Evolutionary conservation across 805 yeast species (phyloP), one percentile per base, ranked within the genome.

Genomic region (Dipodascus albidus): DNA sequence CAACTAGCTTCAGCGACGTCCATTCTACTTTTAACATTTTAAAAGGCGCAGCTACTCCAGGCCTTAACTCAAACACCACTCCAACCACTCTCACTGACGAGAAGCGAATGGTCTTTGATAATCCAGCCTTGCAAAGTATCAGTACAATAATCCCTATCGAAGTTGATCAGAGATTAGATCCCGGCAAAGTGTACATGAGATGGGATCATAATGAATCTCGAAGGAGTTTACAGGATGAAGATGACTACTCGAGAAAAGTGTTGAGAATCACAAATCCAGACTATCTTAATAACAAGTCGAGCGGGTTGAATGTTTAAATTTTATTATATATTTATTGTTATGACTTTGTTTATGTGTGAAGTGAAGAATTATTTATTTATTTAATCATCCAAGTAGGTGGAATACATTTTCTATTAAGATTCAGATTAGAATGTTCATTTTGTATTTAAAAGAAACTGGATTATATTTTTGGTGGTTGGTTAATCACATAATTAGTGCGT

Each of bases 131-230:
- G 48, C 62, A 62, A 52, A 68, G 64, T 35, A 58, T 55, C 50
- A 66, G 59, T 42, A 50, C 62, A 27, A 55, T 59, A 24, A 60
- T 68, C 44, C 60, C 65, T n/a, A 63, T 63, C n/a, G 53, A 51
- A 27, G 79, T 79, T n/a, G 87, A 81, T 65, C 82, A 77, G 60
- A 65, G 87, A 47, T 64, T 82, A 53, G 86, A 82, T 58, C 86
- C 86, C 3, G 67, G 71, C 52, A 74, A 74, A 49, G 70, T 79
- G 69, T 73, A 74, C 56, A 71, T 76, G 73, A 68, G 68, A 53
- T 72, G 74, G 69, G 76, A 74, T 52, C 63, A 70, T 49, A 73
- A 72, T 58, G 73, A 71, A 33, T 74, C 80, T 4, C 66, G 71
- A 48, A 67, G 74, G 49, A 71, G 78, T 35, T 61, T 81, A 35